Conservation (phyloP, 2,329 filamentous ascomycete genomes). For the Uncinocarpus reesii region DNA sequence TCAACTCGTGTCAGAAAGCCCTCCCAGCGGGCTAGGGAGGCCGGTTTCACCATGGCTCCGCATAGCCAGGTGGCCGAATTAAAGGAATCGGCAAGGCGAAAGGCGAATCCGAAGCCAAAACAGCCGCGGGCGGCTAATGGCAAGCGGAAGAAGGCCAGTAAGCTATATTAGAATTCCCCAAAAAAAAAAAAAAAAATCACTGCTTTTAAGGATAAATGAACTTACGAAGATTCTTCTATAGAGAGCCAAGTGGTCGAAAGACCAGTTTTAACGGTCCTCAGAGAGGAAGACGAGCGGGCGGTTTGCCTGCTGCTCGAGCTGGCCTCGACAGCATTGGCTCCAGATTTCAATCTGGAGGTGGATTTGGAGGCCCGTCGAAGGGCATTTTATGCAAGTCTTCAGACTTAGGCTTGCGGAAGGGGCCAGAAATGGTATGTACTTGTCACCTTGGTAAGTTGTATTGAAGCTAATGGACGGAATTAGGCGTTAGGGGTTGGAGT, state of each 20-base stretch:
- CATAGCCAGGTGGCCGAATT: conserved; percentile 6
- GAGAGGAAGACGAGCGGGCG: conserved; percentile 16
- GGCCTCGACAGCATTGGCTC: conserved; percentile 18
- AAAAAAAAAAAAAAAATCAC: not conserved
- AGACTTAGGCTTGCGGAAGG: not conserved
- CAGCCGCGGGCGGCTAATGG: conserved; percentile 11
- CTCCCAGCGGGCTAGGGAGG: conserved; percentile 25
- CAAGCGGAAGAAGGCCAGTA: conserved; percentile 10
- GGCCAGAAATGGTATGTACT: not conserved
- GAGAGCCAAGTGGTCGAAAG: conserved; percentile 1
- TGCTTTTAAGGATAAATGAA: not conserved
- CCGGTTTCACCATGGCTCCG: conserved; percentile 13
- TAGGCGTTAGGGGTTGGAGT: not conserved
- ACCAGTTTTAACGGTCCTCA: conserved; percentile 8
- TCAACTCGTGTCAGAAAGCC: conserved; percentile 26
- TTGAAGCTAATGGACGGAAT: not conserved
- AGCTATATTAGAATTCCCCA: not conserved
- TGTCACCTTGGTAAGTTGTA: not conserved
- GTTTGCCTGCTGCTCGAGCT: conserved; percentile 18
- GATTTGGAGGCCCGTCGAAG: conserved; percentile 13
- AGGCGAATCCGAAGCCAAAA: conserved; percentile 12
- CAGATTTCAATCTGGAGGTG: conserved; percentile 18
- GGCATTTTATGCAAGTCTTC: conserved; percentile 13
- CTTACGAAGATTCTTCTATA: not conserved
- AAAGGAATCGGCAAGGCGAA: conserved; percentile 5